These are phyloP conservation scores for Rheum nobile DNA, from an alignment of 148 eudicot species.

Conservation along the genomic window DNA sequence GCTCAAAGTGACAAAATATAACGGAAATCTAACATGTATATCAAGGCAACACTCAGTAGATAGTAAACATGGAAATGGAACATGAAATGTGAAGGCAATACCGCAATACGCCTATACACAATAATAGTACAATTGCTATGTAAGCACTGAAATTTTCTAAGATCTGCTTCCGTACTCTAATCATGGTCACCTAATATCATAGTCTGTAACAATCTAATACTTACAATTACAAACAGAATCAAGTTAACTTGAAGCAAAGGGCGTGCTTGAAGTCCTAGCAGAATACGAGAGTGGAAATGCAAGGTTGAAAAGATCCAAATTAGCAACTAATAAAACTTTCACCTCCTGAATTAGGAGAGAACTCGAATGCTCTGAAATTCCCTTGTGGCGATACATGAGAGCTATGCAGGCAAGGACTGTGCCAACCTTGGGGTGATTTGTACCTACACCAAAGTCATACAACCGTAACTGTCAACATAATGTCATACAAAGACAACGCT, in stretches of 20 bases:
- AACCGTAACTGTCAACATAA: too few relatives aligned
- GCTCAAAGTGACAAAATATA: background rate
- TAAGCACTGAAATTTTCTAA: background rate
- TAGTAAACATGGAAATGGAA: background rate
- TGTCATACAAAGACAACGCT: background rate
- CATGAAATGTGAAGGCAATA: too few relatives aligned
- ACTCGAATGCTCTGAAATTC: slow-evolving; percentile 63
- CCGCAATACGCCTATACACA: too few relatives aligned
- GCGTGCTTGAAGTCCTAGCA: background rate
- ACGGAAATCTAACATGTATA: background rate
- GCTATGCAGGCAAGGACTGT: background rate
- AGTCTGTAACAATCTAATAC: background rate
- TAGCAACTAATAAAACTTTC: slow-evolving; percentile 6
- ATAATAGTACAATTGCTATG: too few relatives aligned
- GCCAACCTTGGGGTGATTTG: background rate
- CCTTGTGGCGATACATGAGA: slow-evolving; percentile 22
- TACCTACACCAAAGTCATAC: background rate
- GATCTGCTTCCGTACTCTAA: background rate
- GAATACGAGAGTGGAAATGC: background rate
- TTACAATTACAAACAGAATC: too few relatives aligned
- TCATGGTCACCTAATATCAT: background rate
- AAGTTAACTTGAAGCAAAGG: background rate
- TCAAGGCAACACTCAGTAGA: background rate
- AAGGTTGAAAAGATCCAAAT: background rate
- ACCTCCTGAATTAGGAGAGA: slow-evolving; percentile 93